Evolutionary conservation across 148 eudicot genomes (phyloP), one percentile per base, ranked within the genome.

Genomic region (Rhododendron ferrugineum): DNA sequence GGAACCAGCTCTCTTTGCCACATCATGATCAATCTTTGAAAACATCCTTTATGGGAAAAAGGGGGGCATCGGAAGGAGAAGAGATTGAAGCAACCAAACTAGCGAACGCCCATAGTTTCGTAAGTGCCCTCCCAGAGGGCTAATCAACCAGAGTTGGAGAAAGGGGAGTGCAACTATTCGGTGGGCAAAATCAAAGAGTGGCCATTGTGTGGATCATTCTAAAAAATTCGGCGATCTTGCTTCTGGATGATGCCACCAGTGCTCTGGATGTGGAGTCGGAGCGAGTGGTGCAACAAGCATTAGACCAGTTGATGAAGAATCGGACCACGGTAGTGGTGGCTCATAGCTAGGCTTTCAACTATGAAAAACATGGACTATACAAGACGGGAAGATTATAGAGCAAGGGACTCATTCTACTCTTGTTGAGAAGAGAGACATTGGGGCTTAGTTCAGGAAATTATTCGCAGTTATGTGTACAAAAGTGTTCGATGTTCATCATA

Each of bases 101-200:
- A 20, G 96, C 98, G 1, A 95, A 97, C 37, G 99, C 98, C 0
- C 98, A 95, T 82, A 88, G 90, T 74, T 97, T 94, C 93, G 93
- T 97, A 40, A 97, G 99, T 44, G 84, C 91, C 78, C 99, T 97
- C 83, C 98, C 98, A 0, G 94, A 97, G 83, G 99, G 99, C 83
- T 97, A 97, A 93, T 92, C 92, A 10, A 97, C 99, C 26, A 93
- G 85, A 86, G 99, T 97, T 11, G 99, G 99, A 5, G 98, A 97
- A 58, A 85, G 98, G 90, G 98, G 98, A 47, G 93, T 97, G 5
- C 98, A 97, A 80, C 90, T 95, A n/a, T 95, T 98, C 0, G 98
- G 98, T 14, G 99, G 99, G 5, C 99, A 97, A 68, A 97, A 95
- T 90, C 99, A 97, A 88, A 89, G 98, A 82, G 98, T 97, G 5